Conservation (phyloP, 805 yeast species). For the Yamadazyma sp. region DNA sequence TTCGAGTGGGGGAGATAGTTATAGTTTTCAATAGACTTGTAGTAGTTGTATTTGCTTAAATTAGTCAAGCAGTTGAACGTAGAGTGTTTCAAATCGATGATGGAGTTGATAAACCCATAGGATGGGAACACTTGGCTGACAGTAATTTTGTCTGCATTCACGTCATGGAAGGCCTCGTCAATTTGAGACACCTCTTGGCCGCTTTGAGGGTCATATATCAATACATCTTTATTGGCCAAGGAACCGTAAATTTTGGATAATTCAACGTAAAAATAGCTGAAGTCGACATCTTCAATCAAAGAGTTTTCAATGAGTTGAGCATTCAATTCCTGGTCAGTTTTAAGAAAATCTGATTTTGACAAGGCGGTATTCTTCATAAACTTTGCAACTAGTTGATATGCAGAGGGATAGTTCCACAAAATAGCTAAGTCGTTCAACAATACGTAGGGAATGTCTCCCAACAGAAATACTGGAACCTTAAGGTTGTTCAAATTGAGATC, state of each 20-base stretch:
- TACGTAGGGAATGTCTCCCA: slow-evolving; percentile 20
- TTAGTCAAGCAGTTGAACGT: slow-evolving; percentile 35
- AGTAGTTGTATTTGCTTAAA: slow-evolving; percentile 35
- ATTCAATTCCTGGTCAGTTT: slow-evolving; percentile 24
- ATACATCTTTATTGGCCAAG: slow-evolving; percentile 23
- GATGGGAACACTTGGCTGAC: slow-evolving; percentile 42
- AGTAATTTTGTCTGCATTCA: slow-evolving; percentile 30
- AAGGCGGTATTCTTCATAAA: slow-evolving; percentile 22
- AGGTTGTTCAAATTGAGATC: neutral
- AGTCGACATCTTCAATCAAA: slow-evolving; percentile 22
- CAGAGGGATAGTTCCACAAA: slow-evolving; percentile 42
- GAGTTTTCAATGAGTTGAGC: slow-evolving; percentile 18
- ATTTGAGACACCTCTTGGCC: neutral
- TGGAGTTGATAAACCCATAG: slow-evolving; percentile 31
- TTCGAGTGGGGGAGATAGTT: slow-evolving; percentile 22
- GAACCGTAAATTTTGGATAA: slow-evolving; percentile 21
- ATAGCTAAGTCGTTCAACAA: slow-evolving; percentile 31
- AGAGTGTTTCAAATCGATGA: slow-evolving; percentile 32
- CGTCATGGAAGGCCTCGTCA: neutral
- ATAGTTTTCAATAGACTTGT: slow-evolving; percentile 23
- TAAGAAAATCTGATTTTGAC: slow-evolving; percentile 19
- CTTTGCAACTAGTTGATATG: slow-evolving; percentile 38
- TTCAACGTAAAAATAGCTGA: slow-evolving; percentile 25
- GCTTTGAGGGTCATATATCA: slow-evolving; percentile 7
- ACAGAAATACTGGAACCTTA: slow-evolving; percentile 20